Evolutionary conservation across 2,329 filamentous ascomycete species (phyloP), one percentile per base, ranked within the genome.

Genomic region (Pestalotiopsis fici): DNA sequence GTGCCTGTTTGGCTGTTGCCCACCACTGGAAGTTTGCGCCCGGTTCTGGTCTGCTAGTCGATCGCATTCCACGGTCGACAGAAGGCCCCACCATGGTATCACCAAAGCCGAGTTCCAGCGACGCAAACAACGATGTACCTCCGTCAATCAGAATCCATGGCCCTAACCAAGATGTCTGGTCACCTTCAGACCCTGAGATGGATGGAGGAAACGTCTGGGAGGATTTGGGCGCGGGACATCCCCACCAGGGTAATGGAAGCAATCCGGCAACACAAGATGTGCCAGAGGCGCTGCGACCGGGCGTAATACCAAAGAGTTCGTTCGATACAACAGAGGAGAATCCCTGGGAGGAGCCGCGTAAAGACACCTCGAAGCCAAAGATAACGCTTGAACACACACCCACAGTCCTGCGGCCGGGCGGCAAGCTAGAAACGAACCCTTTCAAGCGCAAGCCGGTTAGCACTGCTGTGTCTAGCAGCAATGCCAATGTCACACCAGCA

Each of bases 381-480:
- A 64, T 68, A 28, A 71, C 73, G 18, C 65, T 69, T 18, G 67
- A 73, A n/a, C 69, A 73, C n/a, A 73, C 78, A 28, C 79, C 78
- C 2, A 72, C 71, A 15, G 69, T 75, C 7, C 70, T 81, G 47
- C 72, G 74, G 57, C 79, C 78, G 0, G 78, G 76, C 23, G 76
- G 73, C 9, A 77, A 78, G 47, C 71, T 74, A 28, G 81, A 85
- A 66, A 87, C 85, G 23, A 88, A 88, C 65, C 86, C 86, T 0
- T 88, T 88, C 74, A 85, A 85, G 68, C 83, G 85, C 66, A 86
- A 85, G 70, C 78, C 78, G 3, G 67, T 80, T 3, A 71, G 71
- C 55, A 65, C 64, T 59, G 25, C 25, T 35, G 66, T 68, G 61
- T 63, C 70, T 25, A 64, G 62, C 2, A 28, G n/a, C 18, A n/a